Base-by-base conservation (phyloP, 768 basidiomycete species). In the Russula brevipes region DNA sequence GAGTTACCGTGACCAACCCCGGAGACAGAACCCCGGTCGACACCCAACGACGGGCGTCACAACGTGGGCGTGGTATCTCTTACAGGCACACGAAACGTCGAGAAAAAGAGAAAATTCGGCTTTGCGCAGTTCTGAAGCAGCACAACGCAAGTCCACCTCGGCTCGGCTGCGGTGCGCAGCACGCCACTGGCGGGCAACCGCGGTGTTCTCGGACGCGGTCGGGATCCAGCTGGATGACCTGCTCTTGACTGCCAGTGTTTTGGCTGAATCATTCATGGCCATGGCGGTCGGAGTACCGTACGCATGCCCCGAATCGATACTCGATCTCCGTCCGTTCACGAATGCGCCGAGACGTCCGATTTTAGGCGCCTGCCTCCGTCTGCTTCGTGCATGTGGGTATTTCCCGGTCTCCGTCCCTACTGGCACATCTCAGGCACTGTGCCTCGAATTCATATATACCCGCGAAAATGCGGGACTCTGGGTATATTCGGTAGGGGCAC, bases 361-460 rank as follows among this genome's bases (percentile, higher is more conserved):
- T 24, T 31, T 9, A 30, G 42, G 55, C 44, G 55, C 41, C 8
- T 39, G 19, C 6, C 38, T 24, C 24, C 24, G 24, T 11, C 3
- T 16, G 2, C 17, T 3, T 35, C 54, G 11, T 44, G 36, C 38
- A 19, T 30, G 12, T 30, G 24, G 41, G 10, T 45, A 5, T 33
- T 44, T 24, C 44, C 31, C 44, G 6, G n/a, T 36, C 14, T 14
- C 55, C n/a, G 55, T 36, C 33, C 33, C 35, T 35, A 19, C 17
- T 57, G 33, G 44, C 33, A 36, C 33, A 35, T 16, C 33, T 46
- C 55, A 57, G 55, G 55, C 24, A 57, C 55, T 45, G 55, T 56
- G 9, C 54, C 54, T 56, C 33, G 24, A 44, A 35, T 44, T 11
- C 24, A 56, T 8, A 33, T 19, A 35, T 45, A 31, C 54, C 31